A percentile compares a stretch with the other conserved stretches of the same genome.
Evolutionary conservation across 2,329 filamentous ascomycete species (phyloP).

Genomic region (Beauveria bassiana): DNA sequence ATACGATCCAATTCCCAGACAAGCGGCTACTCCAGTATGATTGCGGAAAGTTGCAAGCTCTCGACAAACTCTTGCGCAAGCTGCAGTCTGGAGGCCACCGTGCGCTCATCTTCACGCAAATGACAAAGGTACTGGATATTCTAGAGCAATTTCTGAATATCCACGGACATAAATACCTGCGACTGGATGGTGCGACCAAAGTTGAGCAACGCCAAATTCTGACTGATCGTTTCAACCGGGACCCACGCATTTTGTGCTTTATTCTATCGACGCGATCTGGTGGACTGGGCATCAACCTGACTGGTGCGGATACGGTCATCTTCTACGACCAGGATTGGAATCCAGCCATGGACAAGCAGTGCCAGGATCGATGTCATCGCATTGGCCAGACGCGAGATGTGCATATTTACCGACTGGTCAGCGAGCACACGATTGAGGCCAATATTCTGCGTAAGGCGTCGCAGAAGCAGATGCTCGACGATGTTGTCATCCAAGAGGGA

Average conservation of each 20-base stretch:
- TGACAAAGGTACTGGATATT: conserved; percentile 98
- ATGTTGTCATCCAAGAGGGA: conserved; percentile 96
- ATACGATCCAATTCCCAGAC: conserved; percentile 94
- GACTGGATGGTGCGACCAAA: conserved; percentile 92
- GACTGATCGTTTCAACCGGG: conserved; percentile 94
- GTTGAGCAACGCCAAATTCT: conserved; percentile 92
- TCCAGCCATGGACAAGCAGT: conserved; percentile 98
- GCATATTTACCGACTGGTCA: conserved; percentile 92
- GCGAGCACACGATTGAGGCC: conserved; percentile 91
- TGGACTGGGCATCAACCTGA: conserved; percentile 91
- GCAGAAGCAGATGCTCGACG: conserved; percentile 95
- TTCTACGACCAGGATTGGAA: conserved; percentile 99
- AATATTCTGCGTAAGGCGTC: conserved; percentile 96
- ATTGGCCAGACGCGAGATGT: conserved; percentile 97
- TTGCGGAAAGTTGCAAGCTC: conserved; percentile 87
- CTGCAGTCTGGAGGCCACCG: conserved; percentile 87
- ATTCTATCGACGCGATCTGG: conserved; percentile 93
- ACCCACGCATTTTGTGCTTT: conserved; percentile 85
- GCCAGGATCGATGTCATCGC: conserved; percentile 92
- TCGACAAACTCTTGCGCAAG: conserved; percentile 78
- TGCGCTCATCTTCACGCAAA: conserved; percentile 96
- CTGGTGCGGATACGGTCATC: conserved; percentile 93
- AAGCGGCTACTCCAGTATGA: conserved; percentile 95
- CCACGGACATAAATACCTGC: conserved; percentile 92
- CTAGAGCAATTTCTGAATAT: conserved; percentile 97